Conservation (phyloP, 805 yeast species). For the Metschnikowia gelsemii region DNA sequence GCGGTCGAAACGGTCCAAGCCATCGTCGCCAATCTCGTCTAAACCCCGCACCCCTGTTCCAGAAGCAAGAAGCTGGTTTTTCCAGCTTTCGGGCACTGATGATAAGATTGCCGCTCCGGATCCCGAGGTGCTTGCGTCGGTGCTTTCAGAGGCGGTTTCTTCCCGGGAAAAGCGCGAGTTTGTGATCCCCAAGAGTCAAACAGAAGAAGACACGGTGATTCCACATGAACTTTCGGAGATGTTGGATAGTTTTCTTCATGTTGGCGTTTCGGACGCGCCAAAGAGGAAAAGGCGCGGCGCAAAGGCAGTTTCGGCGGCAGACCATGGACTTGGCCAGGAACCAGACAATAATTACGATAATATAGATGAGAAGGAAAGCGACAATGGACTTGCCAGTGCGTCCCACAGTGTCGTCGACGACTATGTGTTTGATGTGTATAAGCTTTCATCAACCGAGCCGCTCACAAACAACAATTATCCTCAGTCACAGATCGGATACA, state of each 20-base stretch:
- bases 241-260: slow-evolving; percentile 59
- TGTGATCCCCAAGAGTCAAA: slow-evolving; percentile 34
- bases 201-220: slow-evolving; percentile 35
- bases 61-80: slow-evolving; percentile 25
- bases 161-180: slow-evolving; percentile 28
- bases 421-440: slow-evolving; percentile 88
- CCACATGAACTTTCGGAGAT: slow-evolving; percentile 72
- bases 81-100: slow-evolving; percentile 39
- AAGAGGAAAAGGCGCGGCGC: slow-evolving; percentile 16
- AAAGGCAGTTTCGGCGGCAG: background rate
- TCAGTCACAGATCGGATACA: slow-evolving; percentile 51
- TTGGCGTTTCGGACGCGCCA: slow-evolving; percentile 18
- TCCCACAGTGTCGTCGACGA: slow-evolving; percentile 34
- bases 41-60: slow-evolving; percentile 24
- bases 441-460: slow-evolving; percentile 30
- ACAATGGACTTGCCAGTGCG: too few relatives aligned
- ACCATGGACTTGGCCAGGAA: too few relatives aligned
- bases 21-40: slow-evolving; percentile 35
- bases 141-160: slow-evolving; percentile 26
- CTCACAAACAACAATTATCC: slow-evolving; percentile 49
- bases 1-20: slow-evolving; percentile 42
- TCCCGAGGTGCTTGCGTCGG: slow-evolving; percentile 25
- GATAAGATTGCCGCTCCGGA: slow-evolving; percentile 19
- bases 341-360: too few relatives aligned
- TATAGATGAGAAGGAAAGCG: too few relatives aligned